Base-by-base conservation (phyloP, 1,284 basidiomycete genomes). In the Ganoderma sp. region DNA sequence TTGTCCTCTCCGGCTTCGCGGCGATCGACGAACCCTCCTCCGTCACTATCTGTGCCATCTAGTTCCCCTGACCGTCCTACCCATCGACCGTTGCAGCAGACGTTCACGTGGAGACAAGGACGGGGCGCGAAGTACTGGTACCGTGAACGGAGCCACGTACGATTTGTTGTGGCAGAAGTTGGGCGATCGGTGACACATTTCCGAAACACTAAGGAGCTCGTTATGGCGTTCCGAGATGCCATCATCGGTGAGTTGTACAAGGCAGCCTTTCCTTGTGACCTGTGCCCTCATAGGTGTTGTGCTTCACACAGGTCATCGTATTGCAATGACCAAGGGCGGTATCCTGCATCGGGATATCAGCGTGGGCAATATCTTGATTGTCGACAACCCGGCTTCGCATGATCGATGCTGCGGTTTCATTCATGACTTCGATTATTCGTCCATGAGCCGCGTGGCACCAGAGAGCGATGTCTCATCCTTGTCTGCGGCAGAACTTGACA, bases 101-200 rank as follows among this genome's bases (percentile, higher is more conserved):
- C 71, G 0, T 68, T 67, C 22, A 66, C 68, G 0, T 66, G 66
- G 64, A 42, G 68, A 7, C 50, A 63, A 2, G 5, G 12, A 19
- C 3, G 14, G 3, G 66, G 65, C 1, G 28, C 32, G 0, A 32
- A 66, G n/a, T 39, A 39, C 28, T 39, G 54, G 57, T 61, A 61
- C 37, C 52, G 22, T 39, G 71, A 73, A 42, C 69, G 69, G 0
- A 73, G 71, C 41, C 71, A 73, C n/a, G 67, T 71, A 67, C 69
- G 71, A 1, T 60, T 73, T 12, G 69, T 73, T 1, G 57, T 71
- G 10, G 63, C 64, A 12, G 62, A 67, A 2, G 63, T 71, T 5
- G 69, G 71, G 14, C 69, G 68, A 6, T 63, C 71, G 2, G 60
- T 73, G 5, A 68, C 48, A 0, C 17, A 65, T 17, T 67, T 68